Conservation (phyloP, 2,329 filamentous ascomycete genomes). For the Diaporthe capsici region DNA sequence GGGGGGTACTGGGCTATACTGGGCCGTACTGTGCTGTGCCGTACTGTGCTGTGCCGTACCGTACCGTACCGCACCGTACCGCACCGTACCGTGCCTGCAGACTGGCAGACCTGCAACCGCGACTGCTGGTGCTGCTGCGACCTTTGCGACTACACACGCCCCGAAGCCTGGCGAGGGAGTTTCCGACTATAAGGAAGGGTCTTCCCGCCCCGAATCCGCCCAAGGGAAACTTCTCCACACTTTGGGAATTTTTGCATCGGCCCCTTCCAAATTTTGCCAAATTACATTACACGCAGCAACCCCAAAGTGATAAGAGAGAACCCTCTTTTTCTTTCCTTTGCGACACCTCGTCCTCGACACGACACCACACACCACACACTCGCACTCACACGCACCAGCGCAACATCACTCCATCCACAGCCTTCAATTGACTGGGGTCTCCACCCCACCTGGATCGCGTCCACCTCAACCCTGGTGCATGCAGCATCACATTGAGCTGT, state of each 20-base stretch:
- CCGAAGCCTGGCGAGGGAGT: slow-evolving; percentile 30
- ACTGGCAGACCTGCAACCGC: slow-evolving; percentile 16
- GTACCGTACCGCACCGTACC: slow-evolving; percentile 13
- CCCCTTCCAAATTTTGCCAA: slow-evolving; percentile 37
- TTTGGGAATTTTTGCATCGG: slow-evolving; percentile 36
- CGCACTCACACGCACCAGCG: not conserved
- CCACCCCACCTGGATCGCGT: not conserved
- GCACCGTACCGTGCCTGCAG: slow-evolving; percentile 25
- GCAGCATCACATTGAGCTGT: slow-evolving; percentile 5
- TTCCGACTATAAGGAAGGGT: slow-evolving; percentile 36
- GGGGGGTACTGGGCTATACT: slow-evolving; percentile 18
- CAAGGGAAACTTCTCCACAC: slow-evolving; percentile 39
- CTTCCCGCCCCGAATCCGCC: slow-evolving; percentile 36
- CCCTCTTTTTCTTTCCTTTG: slow-evolving; percentile 24
- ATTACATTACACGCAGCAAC: slow-evolving; percentile 31
- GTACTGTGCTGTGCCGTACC: not conserved
- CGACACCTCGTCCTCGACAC: slow-evolving; percentile 8
- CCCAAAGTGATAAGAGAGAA: slow-evolving; percentile 28
- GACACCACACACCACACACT: not conserved
- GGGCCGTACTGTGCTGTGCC: slow-evolving; percentile 1
- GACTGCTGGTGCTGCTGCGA: slow-evolving; percentile 2
- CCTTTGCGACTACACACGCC: slow-evolving; percentile 15
- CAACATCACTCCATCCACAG: slow-evolving; percentile 1
- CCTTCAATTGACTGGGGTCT: slow-evolving; percentile 22
- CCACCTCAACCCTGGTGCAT: slow-evolving; percentile 20